Evolutionary conservation across 495 filamentous ascomycete genomes (phyloP), one percentile per base, ranked within the genome.

Genomic region (Aspergillus carlsbadensis): DNA sequence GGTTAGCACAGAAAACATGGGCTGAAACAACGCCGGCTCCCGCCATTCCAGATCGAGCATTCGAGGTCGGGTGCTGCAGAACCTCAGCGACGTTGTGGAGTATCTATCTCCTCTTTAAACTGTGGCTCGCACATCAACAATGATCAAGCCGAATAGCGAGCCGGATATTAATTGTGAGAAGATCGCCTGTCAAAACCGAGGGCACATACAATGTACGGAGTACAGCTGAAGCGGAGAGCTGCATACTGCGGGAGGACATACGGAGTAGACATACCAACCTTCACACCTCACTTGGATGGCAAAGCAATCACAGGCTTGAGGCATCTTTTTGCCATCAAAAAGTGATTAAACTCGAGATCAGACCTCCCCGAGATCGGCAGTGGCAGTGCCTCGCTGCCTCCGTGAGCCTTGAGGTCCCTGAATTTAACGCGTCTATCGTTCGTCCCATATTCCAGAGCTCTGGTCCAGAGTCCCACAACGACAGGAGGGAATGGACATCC

Each of bases 321-420:
- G 3, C 26, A 8, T 29, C 3, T 29, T 29, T 29, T 29, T 29
- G 26, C 26, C 26, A 29, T 29, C 26, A 29, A 29, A 29, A n/a
- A n/a, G n/a, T n/a, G n/a, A 3, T 29, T 29, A 29, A 29, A 8
- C 8, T 45, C 18, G 55, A 67, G 60, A 56, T 67, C 60, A 63
- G 63, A 68, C 70, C 63, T 61, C 61, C 62, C 71, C 70, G 70
- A 67, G 72, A 73, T 75, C 72, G 68, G 70, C 70, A 62, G 66
- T 65, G 63, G 60, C 64, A 64, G 64, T 69, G 70, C 67, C 61
- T 44, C 41, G 55, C 56, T 15, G n/a, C n/a, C n/a, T n/a, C n/a
- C n/a, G n/a, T n/a, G n/a, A n/a, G n/a, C n/a, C n/a, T n/a, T n/a
- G 40, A 52, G 46, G 51, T 51, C 47, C 43, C 43, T 56, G 49